phyloP scores from a whole-genome alignment of 2,329 filamentous ascomycete genomes.

The Trichoderma sp. region DNA sequence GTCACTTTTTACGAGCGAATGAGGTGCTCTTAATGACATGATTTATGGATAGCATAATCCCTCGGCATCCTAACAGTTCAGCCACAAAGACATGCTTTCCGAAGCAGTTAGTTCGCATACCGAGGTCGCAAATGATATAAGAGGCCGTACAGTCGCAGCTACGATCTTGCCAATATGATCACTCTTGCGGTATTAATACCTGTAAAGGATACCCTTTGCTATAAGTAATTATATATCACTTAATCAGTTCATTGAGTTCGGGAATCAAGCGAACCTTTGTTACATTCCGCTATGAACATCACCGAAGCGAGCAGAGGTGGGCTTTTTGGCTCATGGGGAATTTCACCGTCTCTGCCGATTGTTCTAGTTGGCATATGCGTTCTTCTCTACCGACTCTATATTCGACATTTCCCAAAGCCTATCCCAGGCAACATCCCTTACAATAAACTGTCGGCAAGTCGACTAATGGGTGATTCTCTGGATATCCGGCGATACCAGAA shows the following conservation, averaged over 20 bases:
- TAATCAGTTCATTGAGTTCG: not conserved
- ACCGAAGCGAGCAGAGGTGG: not conserved
- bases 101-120: not conserved
- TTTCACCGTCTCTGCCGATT: not conserved
- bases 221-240: not conserved
- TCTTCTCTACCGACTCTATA: not conserved
- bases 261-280: not conserved
- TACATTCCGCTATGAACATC: not conserved
- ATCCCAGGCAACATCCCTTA: not conserved
- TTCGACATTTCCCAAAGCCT: not conserved
- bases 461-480: not conserved
- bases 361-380: not conserved
- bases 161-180: not conserved
- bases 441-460: not conserved
- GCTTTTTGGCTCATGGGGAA: not conserved
- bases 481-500: not conserved
- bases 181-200: not conserved
- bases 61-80: not conserved
- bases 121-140: not conserved
- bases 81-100: not conserved
- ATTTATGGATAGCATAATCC: slow-evolving; percentile 1
- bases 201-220: not conserved
- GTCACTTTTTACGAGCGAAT: not conserved
- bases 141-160: not conserved
- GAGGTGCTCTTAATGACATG: not conserved